Evolutionary conservation across 2,329 filamentous ascomycete species (phyloP).

Genomic region (Hypoxylon sp.): DNA sequence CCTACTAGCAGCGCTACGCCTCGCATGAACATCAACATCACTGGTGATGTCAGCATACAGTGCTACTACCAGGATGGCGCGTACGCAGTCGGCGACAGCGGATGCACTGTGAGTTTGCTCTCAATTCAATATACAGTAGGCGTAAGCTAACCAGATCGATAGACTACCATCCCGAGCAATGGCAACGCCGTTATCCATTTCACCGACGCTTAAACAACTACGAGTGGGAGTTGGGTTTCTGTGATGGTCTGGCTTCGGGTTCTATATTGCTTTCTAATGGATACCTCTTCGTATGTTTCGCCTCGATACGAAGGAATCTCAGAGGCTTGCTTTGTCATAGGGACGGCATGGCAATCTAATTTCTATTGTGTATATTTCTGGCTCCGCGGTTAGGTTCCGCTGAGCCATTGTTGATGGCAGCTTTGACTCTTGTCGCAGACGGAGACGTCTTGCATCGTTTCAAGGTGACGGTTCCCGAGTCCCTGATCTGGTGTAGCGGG

Average conservation of each 20-base stretch:
- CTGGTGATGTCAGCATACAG: slow-evolving; percentile 67
- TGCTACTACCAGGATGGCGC: slow-evolving; percentile 76
- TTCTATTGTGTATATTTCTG: slow-evolving; percentile 52
- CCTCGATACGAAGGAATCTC: slow-evolving; percentile 41
- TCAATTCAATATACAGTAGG: background rate
- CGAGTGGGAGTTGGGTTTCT: slow-evolving; percentile 37
- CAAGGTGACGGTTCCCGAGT: slow-evolving; percentile 12
- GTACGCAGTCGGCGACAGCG: slow-evolving; percentile 69
- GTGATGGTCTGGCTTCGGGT: slow-evolving; percentile 42
- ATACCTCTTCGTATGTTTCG: slow-evolving; percentile 51
- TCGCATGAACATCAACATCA: slow-evolving; percentile 83
- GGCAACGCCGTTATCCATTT: slow-evolving; percentile 60
- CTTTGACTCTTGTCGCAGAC: slow-evolving; percentile 3
- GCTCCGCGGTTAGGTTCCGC: slow-evolving; percentile 27
- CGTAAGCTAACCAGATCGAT: slow-evolving; percentile 27
- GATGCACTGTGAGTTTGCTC: slow-evolving; percentile 82
- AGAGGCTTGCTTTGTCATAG: slow-evolving; percentile 40
- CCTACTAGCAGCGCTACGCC: slow-evolving; percentile 78
- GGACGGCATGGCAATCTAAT: slow-evolving; percentile 50
- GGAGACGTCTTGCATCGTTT: slow-evolving; percentile 21
- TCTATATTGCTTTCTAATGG: slow-evolving; percentile 51
- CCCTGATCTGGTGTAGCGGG: slow-evolving; percentile 22
- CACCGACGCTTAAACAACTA: slow-evolving; percentile 49
- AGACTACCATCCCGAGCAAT: slow-evolving; percentile 59
- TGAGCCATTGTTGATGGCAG: slow-evolving; percentile 3